Evolutionary conservation across 306 rosid genomes (phyloP), one percentile per base, ranked within the genome.

Genomic region (Herpetospermum pedunculosum): DNA sequence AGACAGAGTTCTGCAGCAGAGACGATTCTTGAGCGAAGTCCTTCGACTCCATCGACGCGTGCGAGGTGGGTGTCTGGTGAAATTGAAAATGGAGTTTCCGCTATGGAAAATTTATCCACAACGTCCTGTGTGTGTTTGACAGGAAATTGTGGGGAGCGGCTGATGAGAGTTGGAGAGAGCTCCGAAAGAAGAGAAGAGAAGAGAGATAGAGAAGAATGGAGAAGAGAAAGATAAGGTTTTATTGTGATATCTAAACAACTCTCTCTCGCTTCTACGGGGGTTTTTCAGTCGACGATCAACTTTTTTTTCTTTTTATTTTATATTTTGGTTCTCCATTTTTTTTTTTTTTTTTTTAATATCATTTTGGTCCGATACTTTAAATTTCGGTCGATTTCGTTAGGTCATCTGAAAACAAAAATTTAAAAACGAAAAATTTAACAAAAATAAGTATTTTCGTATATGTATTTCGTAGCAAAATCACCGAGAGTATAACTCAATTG

Each of bases 11-110:
- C 7, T 28, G 55, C n/a, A 40, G 58, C 3, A n/a, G n/a, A n/a
- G 84, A 32, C 34, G 68, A 2, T 30, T 83, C 77, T 0, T 86
- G 71, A 40, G 80, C 74, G 30, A 80, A 19, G 29, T 59, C 74
- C 40, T 41, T 46, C 15, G 77, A 58, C 3, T 58, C 77, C 77
- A 74, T 74, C 7, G 57, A 57, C 23, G 38, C 5, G 10, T 50
- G 32, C 5, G 10, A 72, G 32, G 6, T 19, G 44, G 4, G 19
- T 47, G n/a, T 48, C 0, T 5, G 32, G 2, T 0, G 44, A 8
- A 18, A 60, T 15, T 16, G 23, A 16, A 59, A 54, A 53, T 38
- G 65, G 65, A 34, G 48, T 5, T 8, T 21, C 28, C 26, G 58
- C 0, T 19, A n/a, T 0, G 69, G 14, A n/a, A 16, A 28, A n/a